phyloP scores from a whole-genome alignment of 345 rosid genomes.

The Salix suchowensis region DNA sequence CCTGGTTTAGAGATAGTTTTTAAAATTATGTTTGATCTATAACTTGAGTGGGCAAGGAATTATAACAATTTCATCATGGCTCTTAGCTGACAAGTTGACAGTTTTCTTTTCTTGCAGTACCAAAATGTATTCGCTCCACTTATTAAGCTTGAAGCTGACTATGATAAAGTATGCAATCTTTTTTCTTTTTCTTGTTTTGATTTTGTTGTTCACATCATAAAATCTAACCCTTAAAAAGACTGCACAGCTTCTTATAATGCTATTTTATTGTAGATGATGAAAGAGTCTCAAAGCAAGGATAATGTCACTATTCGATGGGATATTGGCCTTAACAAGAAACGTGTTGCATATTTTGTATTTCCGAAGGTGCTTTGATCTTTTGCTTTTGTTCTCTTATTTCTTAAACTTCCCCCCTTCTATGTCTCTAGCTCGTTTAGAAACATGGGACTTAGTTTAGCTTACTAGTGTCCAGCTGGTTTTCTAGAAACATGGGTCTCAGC shows the following conservation, averaged over 20 bases:
- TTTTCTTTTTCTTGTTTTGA: background rate
- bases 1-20: slow-evolving; percentile 3
- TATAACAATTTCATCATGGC: background rate
- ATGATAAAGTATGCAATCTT: slow-evolving; percentile 67
- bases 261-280: slow-evolving; percentile 75
- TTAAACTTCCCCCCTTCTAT: background rate
- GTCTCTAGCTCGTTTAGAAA: background rate
- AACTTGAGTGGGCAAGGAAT: background rate
- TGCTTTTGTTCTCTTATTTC: background rate
- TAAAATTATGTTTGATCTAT: slow-evolving; percentile 2
- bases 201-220: background rate
- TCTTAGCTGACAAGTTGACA: slow-evolving; percentile 5
- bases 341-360: slow-evolving; percentile 87
- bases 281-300: slow-evolving; percentile 99
- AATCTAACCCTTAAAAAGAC: background rate
- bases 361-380: slow-evolving; percentile 62
- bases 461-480: background rate
- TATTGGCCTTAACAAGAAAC: slow-evolving; percentile 95
- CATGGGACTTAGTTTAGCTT: background rate
- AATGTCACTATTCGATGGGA: slow-evolving; percentile 95
- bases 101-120: slow-evolving; percentile 59
- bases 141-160: slow-evolving; percentile 98
- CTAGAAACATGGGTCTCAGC: background rate
- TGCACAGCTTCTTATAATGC: slow-evolving; percentile 12
- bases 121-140: slow-evolving; percentile 99